Base-by-base conservation (phyloP, 2,329 filamentous ascomycete species). In the Aspergillus ochraceus region DNA sequence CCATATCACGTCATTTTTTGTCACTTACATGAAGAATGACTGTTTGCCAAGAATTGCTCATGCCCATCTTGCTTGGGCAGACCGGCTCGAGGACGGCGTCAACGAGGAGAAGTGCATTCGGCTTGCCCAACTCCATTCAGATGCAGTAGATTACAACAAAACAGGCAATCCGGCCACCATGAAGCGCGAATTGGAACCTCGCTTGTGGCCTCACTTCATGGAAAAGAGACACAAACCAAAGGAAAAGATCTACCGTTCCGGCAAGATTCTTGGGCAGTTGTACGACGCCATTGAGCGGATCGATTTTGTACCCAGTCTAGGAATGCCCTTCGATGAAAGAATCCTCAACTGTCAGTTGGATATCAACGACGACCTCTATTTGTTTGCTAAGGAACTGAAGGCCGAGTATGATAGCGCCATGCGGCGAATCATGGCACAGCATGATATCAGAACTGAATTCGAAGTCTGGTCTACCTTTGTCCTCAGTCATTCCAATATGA, bases 91-190 rank as follows among this genome's bases (percentile, higher is more conserved):
- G 0, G 71, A 81, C 1, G 91, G 92, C 0, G 87, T 94, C 0
- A 88, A 87, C 65, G 82, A 88, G 63, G 66, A 79, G 0, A 87
- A 84, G 59, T 98, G 93, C 84, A 76, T 95, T 0, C 79, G 87
- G 54, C 81, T 98, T 4, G 92, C 94, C 2, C 79, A 84, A 9
- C 79, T 98, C 2, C 95, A 99, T 73, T 98, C 95, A 0, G 87
- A 88, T 66, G 94, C 95, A 0, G 95, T 99, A 0, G 95, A 99
- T 73, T 99, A 95, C 71, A 88, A 91, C 49, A 99, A 99, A 78
- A 94, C 91, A 1, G 95, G 95, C 0, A 83, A 89, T 10, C 85
- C 90, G 0, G 94, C 93, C 0, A 77, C 83, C 20, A 89, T 96
- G 80, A 79, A 81, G 6, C 76, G 79, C 45, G 78, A 82, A 0